Base-by-base conservation (phyloP, 805 yeast species). In the Candida michaelii region DNA sequence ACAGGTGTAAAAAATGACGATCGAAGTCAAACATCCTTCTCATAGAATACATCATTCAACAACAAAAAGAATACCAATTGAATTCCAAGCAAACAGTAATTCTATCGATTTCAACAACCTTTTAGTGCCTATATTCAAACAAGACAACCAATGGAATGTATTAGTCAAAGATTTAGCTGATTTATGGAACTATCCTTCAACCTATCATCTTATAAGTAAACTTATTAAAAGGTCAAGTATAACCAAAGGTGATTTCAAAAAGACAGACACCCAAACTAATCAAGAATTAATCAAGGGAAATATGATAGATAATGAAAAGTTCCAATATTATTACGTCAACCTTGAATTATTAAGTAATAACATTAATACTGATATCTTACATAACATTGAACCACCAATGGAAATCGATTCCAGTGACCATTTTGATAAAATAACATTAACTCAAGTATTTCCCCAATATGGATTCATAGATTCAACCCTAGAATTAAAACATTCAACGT, bases 391-490 rank as follows among this genome's bases (percentile, higher is more conserved):
- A 12, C 30, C 21, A 30, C 21, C 15, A 14, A 19, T 17, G 21
- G 34, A 27, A 29, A 4, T 17, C 4, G 24, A 36, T 13, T 5
- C 23, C 2, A 12, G 16, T 18, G 31, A 27, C 2, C 42, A 40
- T 21, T 61, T 58, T 5, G 71, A 63, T 35, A 56, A 55, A 35
- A 60, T 69, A 25, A 63, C 69, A 1, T 49, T 69, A 2, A 51
- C 58, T 23, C 74, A 66, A 43, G 66, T 68, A 9, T 70, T 70
- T 43, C 76, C 76, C 14, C 65, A 64, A 30, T 68, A 66, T 46
- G 73, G 71, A 7, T 35, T 48, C 8, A 57, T 60, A 17, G 63
- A 59, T 24, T 46, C 62, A 5, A 43, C 58, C 13, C 45, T 60
- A 1, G 66, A 63, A 10, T 46, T 61, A 29, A 60, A 54, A 14